A percentile compares a stretch with the other conserved stretches of the same genome.
phyloP scores from a whole-genome alignment of 257 asterid species.

The Lycium barbarum region DNA sequence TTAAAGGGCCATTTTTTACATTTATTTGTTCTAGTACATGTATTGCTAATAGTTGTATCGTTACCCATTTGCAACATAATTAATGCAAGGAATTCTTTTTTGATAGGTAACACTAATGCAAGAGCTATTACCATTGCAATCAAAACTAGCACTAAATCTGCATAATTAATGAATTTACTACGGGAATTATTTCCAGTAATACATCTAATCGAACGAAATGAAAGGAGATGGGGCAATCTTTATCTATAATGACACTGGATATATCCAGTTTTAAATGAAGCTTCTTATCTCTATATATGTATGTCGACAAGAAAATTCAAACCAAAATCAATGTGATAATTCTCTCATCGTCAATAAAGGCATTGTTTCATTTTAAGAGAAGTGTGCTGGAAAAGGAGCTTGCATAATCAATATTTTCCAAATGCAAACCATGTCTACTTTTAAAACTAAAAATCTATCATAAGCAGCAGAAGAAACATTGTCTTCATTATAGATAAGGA shows the following conservation, averaged over 20 bases:
- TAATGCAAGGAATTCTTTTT: neutral
- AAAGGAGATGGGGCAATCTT: neutral
- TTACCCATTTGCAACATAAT: neutral
- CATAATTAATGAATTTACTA: neutral
- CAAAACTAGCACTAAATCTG: neutral
- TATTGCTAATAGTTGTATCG: neutral
- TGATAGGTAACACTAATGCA: neutral
- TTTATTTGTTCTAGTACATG: neutral
- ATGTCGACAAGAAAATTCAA: neutral
- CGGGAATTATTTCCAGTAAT: constrained; percentile 18
- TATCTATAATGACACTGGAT: neutral
- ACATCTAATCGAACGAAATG: constrained; percentile 3
- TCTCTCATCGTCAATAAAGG: neutral
- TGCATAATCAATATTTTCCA: neutral
- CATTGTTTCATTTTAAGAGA: neutral
- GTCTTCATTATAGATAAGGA: neutral
- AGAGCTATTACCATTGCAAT: neutral
- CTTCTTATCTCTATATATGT: neutral
- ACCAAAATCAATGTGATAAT: neutral
- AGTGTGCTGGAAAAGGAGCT: neutral
- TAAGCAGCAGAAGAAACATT: neutral
- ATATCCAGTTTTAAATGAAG: neutral
- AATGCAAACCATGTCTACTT: constrained; percentile 3
- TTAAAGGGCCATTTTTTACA: constrained; percentile 2
- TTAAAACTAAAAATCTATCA: neutral